Base-by-base conservation (phyloP, 495 filamentous ascomycete species). In the Collariella sp. region DNA sequence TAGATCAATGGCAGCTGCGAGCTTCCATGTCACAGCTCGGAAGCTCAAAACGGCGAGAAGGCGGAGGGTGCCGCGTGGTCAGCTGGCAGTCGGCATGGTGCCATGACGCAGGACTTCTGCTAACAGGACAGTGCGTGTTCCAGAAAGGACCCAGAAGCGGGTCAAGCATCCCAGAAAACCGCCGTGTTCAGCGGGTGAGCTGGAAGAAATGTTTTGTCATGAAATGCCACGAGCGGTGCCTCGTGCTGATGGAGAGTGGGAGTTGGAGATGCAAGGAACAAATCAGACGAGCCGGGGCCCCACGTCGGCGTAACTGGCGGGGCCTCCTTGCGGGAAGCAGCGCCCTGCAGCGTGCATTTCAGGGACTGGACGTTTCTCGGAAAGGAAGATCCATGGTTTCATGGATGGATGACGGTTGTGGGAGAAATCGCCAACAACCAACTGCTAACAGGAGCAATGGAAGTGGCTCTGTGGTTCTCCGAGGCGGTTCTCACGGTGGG, bases 151-250 rank as follows among this genome's bases (percentile, higher is more conserved):
- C 10, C 23, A 46, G 34, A 39, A 46, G 24, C 40, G 47, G 34
- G 9, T 31, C 26, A 40, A 38, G 10, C 9, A 29, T n/a, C 31
- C 35, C 52, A 55, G 42, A 35, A 10, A 29, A n/a, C 44, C 24
- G n/a, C 29, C 39, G 34, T 40, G 24, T 11, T 23, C 31, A 12
- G 35, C 29, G 23, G 45, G 7, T 13, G 22, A 12, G 22, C 46
- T 46, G 44, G 31, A 48, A 52, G 45, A 54, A 67, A 68, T 56
- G 49, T 65, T 70, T 64, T 67, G 67, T 70, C 66, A 70, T 70
- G 54, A 54, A 59, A 65, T 67, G 62, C 57, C 60, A 49, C 46
- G 40, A 26, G 43, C 44, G 56, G 46, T 40, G 50, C 52, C 53
- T 51, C 59, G 57, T 65, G 53, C 60, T 63, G 58, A 54, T 35